phyloP scores from a whole-genome alignment of 768 basidiomycete genomes.

The Russula foetens region DNA sequence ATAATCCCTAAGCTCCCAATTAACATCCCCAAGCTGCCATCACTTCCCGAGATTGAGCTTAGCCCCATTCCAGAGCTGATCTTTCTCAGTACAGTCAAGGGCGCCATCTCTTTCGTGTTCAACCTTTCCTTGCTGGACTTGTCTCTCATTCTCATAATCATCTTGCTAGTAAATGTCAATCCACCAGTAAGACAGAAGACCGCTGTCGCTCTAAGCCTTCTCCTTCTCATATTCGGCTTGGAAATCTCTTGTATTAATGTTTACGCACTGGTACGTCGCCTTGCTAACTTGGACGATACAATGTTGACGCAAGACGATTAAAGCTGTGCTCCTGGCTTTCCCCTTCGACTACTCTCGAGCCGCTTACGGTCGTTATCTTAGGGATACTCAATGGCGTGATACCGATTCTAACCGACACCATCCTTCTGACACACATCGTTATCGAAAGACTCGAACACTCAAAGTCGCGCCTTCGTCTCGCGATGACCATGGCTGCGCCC shows the following conservation, averaged over 20 bases:
- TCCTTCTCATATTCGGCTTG: slow-evolving; percentile 5
- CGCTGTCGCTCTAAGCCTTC: background rate
- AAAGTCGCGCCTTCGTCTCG: slow-evolving; percentile 1
- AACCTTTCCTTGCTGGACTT: slow-evolving; percentile 14
- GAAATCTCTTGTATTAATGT: slow-evolving; percentile 12
- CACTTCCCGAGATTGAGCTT: slow-evolving; percentile 2
- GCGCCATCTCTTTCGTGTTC: slow-evolving; percentile 11
- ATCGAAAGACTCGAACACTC: slow-evolving; percentile 8
- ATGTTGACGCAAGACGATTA: background rate
- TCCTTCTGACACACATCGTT: slow-evolving; percentile 8
- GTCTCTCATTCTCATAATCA: slow-evolving; percentile 8
- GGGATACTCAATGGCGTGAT: slow-evolving; percentile 7
- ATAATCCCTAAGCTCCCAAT: background rate
- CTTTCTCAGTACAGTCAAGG: slow-evolving; percentile 16
- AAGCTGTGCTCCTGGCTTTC: slow-evolving; percentile 12
- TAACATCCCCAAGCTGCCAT: background rate
- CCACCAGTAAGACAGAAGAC: slow-evolving; percentile 2
- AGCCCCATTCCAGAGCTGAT: slow-evolving; percentile 13
- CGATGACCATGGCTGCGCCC: slow-evolving; percentile 5
- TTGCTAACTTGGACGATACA: background rate
- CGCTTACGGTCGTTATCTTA: slow-evolving; percentile 12
- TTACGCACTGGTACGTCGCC: slow-evolving; percentile 10
- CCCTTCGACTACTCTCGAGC: slow-evolving; percentile 8
- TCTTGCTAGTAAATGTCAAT: slow-evolving; percentile 5
- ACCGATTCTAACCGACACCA: slow-evolving; percentile 7